phyloP scores from a whole-genome alignment of 805 yeast genomes.

The Komagataella pastoris region DNA sequence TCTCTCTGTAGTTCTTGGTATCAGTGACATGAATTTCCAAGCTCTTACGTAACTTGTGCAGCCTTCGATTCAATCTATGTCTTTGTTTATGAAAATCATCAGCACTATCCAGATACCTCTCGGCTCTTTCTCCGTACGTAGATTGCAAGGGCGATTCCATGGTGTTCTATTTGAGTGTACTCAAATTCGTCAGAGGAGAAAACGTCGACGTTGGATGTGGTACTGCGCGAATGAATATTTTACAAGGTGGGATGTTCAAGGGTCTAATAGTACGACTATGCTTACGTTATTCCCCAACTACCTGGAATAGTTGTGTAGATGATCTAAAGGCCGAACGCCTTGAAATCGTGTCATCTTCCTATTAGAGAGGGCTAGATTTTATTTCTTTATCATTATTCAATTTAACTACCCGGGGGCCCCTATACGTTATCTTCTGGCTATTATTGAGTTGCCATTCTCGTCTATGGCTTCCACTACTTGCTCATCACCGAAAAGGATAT shows the following conservation, averaged over 20 bases:
- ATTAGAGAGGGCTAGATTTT: too few relatives aligned
- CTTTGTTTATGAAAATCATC: slow-evolving; percentile 64
- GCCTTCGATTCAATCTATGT: slow-evolving; percentile 40
- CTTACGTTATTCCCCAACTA: too few relatives aligned
- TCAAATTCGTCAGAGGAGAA: neutral
- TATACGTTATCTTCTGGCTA: too few relatives aligned
- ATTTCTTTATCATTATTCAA: neutral
- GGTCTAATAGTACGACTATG: too few relatives aligned
- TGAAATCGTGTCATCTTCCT: too few relatives aligned
- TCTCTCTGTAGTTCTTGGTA: slow-evolving; percentile 43
- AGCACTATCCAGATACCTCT: slow-evolving; percentile 49
- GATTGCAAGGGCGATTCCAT: slow-evolving; percentile 33
- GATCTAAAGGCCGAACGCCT: too few relatives aligned
- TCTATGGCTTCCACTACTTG: neutral
- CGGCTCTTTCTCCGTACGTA: slow-evolving; percentile 44
- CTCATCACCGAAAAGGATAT: neutral
- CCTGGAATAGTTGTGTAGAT: too few relatives aligned
- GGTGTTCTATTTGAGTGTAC: neutral
- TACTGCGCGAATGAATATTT: too few relatives aligned
- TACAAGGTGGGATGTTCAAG: too few relatives aligned
- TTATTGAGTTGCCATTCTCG: neutral
- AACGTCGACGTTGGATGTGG: neutral
- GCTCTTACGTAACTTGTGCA: slow-evolving; percentile 53
- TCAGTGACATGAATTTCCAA: slow-evolving; percentile 52
- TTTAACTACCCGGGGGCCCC: neutral